These are phyloP conservation scores for Aureobasidium leucospermi DNA, from an alignment of 2,329 filamentous ascomycete genomes.

Conservation along the genomic window DNA sequence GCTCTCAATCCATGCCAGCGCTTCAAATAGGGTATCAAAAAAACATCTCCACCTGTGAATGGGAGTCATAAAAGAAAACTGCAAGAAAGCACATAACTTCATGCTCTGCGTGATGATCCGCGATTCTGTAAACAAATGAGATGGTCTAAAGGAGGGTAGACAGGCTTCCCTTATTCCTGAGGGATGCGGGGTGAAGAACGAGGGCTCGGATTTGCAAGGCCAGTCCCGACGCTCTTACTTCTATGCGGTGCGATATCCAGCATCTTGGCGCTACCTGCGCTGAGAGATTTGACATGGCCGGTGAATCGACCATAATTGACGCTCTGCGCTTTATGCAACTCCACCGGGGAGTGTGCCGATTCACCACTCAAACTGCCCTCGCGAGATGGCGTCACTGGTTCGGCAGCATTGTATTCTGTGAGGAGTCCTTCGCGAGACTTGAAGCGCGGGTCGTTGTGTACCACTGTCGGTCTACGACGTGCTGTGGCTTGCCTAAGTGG, in stretches of 20 bases:
- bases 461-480: constrained; percentile 54
- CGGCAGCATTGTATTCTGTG: constrained; percentile 35
- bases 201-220: neutral
- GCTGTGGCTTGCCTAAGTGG: constrained; percentile 38
- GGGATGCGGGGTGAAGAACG: neutral
- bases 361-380: constrained; percentile 11
- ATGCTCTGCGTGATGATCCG: constrained; percentile 4
- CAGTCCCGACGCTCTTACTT: constrained; percentile 2
- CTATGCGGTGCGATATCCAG: constrained; percentile 48
- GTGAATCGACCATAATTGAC: constrained; percentile 49
- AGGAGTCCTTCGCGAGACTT: constrained; percentile 56
- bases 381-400: neutral
- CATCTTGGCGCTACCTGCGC: constrained; percentile 68
- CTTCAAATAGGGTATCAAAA: constrained; percentile 16
- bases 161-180: neutral
- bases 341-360: constrained; percentile 15
- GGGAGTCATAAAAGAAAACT: constrained; percentile 13
- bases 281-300: constrained; percentile 63
- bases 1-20: neutral
- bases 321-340: constrained; percentile 61
- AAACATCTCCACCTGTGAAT: constrained; percentile 8
- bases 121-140: neutral
- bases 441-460: constrained; percentile 52
- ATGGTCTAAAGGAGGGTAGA: neutral
- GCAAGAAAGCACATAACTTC: neutral